phyloP scores from a whole-genome alignment of 2,329 filamentous ascomycete genomes.

The Beauveria sp. region DNA sequence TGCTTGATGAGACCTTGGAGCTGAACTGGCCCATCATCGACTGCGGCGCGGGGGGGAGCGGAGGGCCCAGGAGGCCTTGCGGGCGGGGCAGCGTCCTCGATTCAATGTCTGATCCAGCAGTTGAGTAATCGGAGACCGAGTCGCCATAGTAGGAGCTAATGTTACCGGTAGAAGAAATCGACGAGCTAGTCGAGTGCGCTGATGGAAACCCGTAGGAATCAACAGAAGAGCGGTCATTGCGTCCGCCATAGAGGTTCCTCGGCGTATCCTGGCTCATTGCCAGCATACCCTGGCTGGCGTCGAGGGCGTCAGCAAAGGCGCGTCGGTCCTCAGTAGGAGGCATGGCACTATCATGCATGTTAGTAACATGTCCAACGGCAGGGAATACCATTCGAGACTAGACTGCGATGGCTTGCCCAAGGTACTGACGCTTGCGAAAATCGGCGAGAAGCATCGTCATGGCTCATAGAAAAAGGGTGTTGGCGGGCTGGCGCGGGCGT shows the following conservation, averaged over 20 bases:
- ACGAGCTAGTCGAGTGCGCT: slow-evolving; percentile 77
- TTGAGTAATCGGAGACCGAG: slow-evolving; percentile 90
- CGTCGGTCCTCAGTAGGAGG: slow-evolving; percentile 47
- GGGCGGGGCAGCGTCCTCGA: slow-evolving; percentile 79
- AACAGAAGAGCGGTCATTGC: slow-evolving; percentile 60
- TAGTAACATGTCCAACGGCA: slow-evolving; percentile 21
- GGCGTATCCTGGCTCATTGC: slow-evolving; percentile 94
- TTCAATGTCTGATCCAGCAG: slow-evolving; percentile 78
- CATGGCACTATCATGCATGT: slow-evolving; percentile 25
- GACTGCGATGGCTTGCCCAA: slow-evolving; percentile 31
- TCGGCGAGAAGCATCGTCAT: slow-evolving; percentile 53
- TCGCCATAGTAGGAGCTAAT: slow-evolving; percentile 80
- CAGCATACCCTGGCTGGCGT: slow-evolving; percentile 90
- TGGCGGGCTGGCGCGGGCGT: slow-evolving; percentile 56
- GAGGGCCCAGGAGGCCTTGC: slow-evolving; percentile 52
- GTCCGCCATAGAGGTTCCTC: slow-evolving; percentile 75
- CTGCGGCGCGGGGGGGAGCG: slow-evolving; percentile 73
- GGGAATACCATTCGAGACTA: slow-evolving; percentile 39
- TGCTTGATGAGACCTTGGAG: slow-evolving; percentile 90
- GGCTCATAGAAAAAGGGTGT: slow-evolving; percentile 42
- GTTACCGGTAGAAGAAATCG: slow-evolving; percentile 75
- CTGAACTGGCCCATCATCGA: slow-evolving; percentile 99
- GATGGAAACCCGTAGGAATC: slow-evolving; percentile 91
- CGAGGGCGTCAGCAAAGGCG: slow-evolving; percentile 80
- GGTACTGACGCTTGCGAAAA: slow-evolving; percentile 78